A percentile compares a stretch with the other conserved stretches of the same genome.
These are phyloP conservation scores for Sugiyamaella boreocaroliniensis DNA, from an alignment of 805 yeast species.

Conservation along the genomic window DNA sequence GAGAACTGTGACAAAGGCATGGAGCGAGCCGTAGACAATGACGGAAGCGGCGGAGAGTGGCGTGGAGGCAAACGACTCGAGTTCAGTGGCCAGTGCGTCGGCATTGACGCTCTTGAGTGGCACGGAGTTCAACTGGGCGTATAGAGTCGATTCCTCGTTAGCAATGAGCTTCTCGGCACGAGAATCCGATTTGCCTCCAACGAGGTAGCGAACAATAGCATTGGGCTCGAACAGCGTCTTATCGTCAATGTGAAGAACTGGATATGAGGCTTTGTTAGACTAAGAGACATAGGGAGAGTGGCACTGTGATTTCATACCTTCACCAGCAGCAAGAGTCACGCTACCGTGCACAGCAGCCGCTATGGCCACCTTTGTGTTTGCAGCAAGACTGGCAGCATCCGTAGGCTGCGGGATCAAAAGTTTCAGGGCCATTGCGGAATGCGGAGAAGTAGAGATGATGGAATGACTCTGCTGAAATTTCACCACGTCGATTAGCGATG, in stretches of 20 bases:
- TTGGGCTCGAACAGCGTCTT: conserved; percentile 41
- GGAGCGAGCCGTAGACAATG: conserved; percentile 40
- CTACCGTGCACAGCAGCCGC: conserved; percentile 4
- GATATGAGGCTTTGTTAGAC: conserved; percentile 2
- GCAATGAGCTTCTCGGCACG: conserved; percentile 26
- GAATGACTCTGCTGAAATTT: no score
- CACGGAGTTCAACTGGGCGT: conserved; percentile 30
- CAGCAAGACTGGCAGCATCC: background rate
- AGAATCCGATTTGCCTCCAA: conserved; percentile 15
- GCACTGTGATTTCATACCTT: background rate
- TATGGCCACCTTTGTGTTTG: conserved; percentile 5
- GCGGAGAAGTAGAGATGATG: background rate
- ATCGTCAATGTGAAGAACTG: conserved; percentile 15
- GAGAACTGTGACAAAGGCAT: conserved; percentile 32
- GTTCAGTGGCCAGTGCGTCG: conserved; percentile 17
- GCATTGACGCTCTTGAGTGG: conserved; percentile 21
- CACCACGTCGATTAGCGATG: background rate
- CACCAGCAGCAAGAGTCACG: conserved; percentile 1
- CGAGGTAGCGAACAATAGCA: conserved; percentile 42
- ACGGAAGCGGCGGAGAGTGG: conserved; percentile 35
- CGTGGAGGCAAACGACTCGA: conserved; percentile 21
- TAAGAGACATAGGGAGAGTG: background rate
- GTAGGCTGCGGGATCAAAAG: conserved; percentile 7
- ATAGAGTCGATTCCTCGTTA: conserved; percentile 37
- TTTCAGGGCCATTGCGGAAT: background rate